These are phyloP conservation scores for Hymenoscyphus infarciens DNA, from an alignment of 2,329 filamentous ascomycete species.

Conservation along the genomic window DNA sequence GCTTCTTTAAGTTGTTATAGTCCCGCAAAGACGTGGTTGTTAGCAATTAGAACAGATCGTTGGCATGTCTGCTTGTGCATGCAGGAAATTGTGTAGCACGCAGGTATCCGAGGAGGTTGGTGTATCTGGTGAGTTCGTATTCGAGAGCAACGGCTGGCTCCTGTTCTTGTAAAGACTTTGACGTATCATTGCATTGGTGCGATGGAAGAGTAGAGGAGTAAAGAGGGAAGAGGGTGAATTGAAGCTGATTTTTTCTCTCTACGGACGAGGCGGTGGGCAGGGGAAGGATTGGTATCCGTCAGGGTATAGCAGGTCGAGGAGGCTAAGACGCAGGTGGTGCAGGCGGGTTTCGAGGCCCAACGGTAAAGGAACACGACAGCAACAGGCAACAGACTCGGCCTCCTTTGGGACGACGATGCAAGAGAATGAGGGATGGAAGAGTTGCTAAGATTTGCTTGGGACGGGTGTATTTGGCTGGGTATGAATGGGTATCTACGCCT, in stretches of 20 bases:
- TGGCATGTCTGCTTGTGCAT: constrained; percentile 19
- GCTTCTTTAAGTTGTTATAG: neutral
- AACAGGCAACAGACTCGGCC: constrained; percentile 2
- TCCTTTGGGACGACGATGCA: neutral
- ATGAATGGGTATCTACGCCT: constrained; percentile 5
- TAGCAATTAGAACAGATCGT: constrained; percentile 17
- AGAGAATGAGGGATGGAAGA: neutral
- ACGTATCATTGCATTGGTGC: constrained; percentile 31
- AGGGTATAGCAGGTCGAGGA: constrained; percentile 13
- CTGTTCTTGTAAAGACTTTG: constrained; percentile 26
- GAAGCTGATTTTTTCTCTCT: neutral
- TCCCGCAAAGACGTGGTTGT: constrained; percentile 17
- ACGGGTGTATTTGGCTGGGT: constrained; percentile 2
- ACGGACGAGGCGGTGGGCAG: constrained; percentile 24
- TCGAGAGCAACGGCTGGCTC: constrained; percentile 28
- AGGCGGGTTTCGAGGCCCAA: neutral
- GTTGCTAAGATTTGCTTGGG: neutral
- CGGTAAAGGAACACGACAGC: constrained; percentile 3
- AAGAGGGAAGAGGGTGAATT: neutral
- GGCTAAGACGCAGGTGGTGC: constrained; percentile 7
- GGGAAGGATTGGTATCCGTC: constrained; percentile 16
- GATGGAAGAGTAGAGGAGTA: neutral
- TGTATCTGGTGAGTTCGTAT: constrained; percentile 3
- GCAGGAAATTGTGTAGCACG: constrained; percentile 24
- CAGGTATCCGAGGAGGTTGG: constrained; percentile 25